phyloP scores from a whole-genome alignment of 192 early-diverging fungal species.

The Gryganskiella cystojenkinii region DNA sequence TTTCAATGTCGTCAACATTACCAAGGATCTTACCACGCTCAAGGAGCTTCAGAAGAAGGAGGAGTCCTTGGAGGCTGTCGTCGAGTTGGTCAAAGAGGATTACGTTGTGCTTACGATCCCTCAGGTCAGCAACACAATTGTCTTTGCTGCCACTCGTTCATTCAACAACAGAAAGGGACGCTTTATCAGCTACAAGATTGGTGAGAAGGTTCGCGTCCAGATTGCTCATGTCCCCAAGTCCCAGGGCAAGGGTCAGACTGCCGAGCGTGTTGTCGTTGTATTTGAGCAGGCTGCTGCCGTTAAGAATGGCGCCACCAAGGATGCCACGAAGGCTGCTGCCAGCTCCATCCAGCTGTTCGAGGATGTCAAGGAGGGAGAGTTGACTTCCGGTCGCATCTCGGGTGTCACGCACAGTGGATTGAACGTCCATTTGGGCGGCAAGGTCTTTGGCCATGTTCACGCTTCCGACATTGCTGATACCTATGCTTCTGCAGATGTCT shows the following conservation, averaged over 20 bases:
- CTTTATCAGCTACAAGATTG: conserved; percentile 69
- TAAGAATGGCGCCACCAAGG: conserved; percentile 11
- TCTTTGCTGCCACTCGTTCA: conserved; percentile 66
- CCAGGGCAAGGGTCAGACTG: conserved; percentile 33
- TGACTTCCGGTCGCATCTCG: conserved; percentile 66
- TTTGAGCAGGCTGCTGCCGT: conserved; percentile 20
- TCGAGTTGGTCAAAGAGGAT: conserved; percentile 84
- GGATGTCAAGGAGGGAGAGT: conserved; percentile 63
- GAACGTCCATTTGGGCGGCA: conserved; percentile 64
- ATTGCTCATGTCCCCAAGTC: conserved; percentile 55
- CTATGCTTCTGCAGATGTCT: conserved; percentile 26
- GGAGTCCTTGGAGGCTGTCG: conserved; percentile 61
- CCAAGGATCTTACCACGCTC: conserved; percentile 28
- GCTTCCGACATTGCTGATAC: conserved; percentile 66
- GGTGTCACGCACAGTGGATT: conserved; percentile 62
- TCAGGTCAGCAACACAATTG: conserved; percentile 58
- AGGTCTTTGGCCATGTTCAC: conserved; percentile 68
- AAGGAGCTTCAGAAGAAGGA: conserved; percentile 50
- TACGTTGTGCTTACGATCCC: conserved; percentile 80
- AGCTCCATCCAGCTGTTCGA: conserved; percentile 47
- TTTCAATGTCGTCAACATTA: conserved; percentile 7
- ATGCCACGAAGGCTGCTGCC: conserved; percentile 15
- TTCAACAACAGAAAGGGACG: conserved; percentile 71
- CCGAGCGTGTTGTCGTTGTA: conserved; percentile 36
- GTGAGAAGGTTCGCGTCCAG: conserved; percentile 61